Conservation (phyloP, 225 moss, liverwort and hornwort genomes). For the Climacium dendroides region DNA sequence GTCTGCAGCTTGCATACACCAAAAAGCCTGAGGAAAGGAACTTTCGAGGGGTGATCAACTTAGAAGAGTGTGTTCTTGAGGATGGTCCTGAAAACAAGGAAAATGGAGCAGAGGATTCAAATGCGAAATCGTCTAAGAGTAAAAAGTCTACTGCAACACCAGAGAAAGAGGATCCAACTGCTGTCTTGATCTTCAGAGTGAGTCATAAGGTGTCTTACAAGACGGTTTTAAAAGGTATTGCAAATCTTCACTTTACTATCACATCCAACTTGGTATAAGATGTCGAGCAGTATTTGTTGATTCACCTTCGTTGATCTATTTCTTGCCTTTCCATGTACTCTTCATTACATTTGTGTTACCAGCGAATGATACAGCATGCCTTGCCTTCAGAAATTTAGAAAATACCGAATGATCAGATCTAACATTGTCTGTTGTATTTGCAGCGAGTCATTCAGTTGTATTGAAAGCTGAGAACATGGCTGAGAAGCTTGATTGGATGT, state of each 20-base stretch:
- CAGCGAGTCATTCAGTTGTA: constrained; percentile 85
- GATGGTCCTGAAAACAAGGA: constrained; percentile 72
- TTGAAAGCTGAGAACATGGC: constrained; percentile 94
- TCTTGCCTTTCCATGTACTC: not conserved
- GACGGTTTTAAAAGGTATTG: constrained; percentile 88
- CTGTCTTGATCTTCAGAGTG: constrained; percentile 77
- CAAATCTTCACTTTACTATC: not conserved
- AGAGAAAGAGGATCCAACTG: constrained; percentile 69
- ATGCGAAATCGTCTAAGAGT: constrained; percentile 21
- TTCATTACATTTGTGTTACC: not conserved
- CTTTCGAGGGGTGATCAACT: constrained; percentile 74
- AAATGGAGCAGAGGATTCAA: constrained; percentile 40
- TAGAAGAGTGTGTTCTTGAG: constrained; percentile 93
- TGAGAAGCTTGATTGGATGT: constrained; percentile 98
- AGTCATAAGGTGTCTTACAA: constrained; percentile 98
- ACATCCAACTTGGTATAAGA: not conserved
- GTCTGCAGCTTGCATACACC: constrained; percentile 82
- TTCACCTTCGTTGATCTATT: not conserved
- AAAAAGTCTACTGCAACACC: constrained; percentile 51
- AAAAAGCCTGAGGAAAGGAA: constrained; percentile 91
- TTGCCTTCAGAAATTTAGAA: not conserved
- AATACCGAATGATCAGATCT: not conserved
- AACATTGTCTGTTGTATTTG: constrained; percentile 8
- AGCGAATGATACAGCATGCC: not conserved
- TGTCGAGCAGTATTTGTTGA: not conserved